Conservation (phyloP, 1,139 yeast species). For the Lodderomyces pseudojiufengensis region DNA sequence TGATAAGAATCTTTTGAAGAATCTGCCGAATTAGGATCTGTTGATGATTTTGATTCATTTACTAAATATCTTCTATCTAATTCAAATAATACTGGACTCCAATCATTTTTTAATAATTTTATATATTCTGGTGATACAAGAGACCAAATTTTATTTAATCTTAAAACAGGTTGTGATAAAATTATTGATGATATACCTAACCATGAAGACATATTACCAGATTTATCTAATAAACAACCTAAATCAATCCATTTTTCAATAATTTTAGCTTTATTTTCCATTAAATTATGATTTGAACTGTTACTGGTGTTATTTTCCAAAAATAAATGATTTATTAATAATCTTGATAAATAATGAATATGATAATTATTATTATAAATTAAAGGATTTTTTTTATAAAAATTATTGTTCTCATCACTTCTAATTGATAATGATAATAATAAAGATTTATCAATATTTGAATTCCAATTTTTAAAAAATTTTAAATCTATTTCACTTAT, state of each 20-base stretch:
- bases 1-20: conserved; percentile 52
- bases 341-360: conserved; percentile 72
- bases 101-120: conserved; percentile 67
- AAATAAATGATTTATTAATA: conserved; percentile 70
- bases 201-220: conserved; percentile 96
- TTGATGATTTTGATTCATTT: conserved; percentile 23
- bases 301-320: conserved; percentile 29
- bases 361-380: conserved; percentile 66
- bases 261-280: conserved; percentile 58
- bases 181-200: conserved; percentile 81
- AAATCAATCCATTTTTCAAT: conserved; percentile 83
- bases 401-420: conserved; percentile 20
- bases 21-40: conserved; percentile 8
- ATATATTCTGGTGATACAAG: conserved; percentile 60
- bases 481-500: conserved; percentile 55
- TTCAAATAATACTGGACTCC: conserved; percentile 94
- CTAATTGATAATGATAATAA: conserved; percentile 30
- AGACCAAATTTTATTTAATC: conserved; percentile 76
- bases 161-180: conserved; percentile 76
- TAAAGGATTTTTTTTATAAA: conserved; percentile 43
- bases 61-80: conserved; percentile 70
- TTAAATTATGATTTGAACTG: conserved; percentile 17
- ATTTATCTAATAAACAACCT: conserved; percentile 71
- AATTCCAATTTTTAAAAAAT: conserved; percentile 68
- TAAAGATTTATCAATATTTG: conserved; percentile 51